Conservation (phyloP, 2,329 filamentous ascomycete genomes). For the Podosphaera aphanis region DNA sequence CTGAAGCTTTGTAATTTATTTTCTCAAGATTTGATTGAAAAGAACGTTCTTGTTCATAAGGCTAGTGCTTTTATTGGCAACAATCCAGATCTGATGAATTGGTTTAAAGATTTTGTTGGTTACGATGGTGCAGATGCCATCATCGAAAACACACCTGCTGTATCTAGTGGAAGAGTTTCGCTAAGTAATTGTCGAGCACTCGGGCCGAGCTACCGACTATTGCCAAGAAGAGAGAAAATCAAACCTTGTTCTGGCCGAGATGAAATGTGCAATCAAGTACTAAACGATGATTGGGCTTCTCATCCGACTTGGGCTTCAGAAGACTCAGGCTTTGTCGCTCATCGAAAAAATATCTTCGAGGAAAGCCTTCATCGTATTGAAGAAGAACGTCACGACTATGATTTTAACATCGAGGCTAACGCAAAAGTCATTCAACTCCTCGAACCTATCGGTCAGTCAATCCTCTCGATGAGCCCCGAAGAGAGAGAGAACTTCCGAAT, state of each 20-base stretch:
- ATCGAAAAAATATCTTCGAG: conserved; percentile 88
- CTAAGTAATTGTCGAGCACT: conserved; percentile 89
- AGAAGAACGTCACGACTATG: conserved; percentile 94
- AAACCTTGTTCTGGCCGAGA: conserved; percentile 87
- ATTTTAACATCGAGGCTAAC: conserved; percentile 93
- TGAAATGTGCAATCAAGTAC: conserved; percentile 73
- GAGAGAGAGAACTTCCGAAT: conserved; percentile 59
- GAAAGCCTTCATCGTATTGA: conserved; percentile 89
- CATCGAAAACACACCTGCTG: conserved; percentile 54
- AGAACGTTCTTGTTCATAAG: conserved; percentile 58
- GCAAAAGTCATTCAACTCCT: conserved; percentile 87
- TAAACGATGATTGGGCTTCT: conserved; percentile 96
- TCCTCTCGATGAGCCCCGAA: conserved; percentile 51
- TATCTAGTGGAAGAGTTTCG: conserved; percentile 62
- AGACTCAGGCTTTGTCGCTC: conserved; percentile 90
- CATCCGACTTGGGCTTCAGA: conserved; percentile 98
- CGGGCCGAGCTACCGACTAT: conserved; percentile 78
- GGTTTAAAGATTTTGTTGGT: conserved; percentile 66
- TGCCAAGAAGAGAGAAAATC: conserved; percentile 74
- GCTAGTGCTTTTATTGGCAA: conserved; percentile 68
- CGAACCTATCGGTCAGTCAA: conserved; percentile 78
- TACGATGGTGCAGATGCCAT: conserved; percentile 55
- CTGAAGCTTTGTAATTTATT: conserved; percentile 92
- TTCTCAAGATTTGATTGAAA: conserved; percentile 78
- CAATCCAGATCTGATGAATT: conserved; percentile 70